Evolutionary conservation across 306 rosid genomes (phyloP), one percentile per base, ranked within the genome.

Genomic region (Glycine latifolia): DNA sequence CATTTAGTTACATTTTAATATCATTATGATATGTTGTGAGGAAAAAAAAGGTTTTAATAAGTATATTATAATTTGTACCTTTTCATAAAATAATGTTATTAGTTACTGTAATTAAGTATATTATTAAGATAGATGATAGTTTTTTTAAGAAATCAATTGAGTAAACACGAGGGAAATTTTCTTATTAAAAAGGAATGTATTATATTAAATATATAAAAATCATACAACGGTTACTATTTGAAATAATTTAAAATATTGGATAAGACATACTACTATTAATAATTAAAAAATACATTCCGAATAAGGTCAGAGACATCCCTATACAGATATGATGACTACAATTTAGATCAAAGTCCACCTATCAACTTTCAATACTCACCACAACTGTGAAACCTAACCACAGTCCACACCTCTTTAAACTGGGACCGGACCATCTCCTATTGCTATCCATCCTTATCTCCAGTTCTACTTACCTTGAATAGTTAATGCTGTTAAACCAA

Each of bases 361-460:
- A 20, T 20, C 20, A 20, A 20, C 20, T 20, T 20, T 20, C 20
- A 20, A 20, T 20, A 20, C 49, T 56, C 17, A 47, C 31, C 78
- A 82, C 89, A 85, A 82, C 87, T 83, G 37, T 79, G 89, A 73
- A 79, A 77, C 79, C 86, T 77, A 88, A 83, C 88, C 56, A 72
- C 10, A 68, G 71, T 55, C 35, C 85, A 76, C 8, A 49, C 9
- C 56, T 80, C 39, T 46, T 73, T 49, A 46, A 11, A 14, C 44
- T 41, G 82, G 83, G 88, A 33, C 81, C 81, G 88, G 83, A 78
- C 87, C 87, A 54, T 80, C 39, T 33, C 11, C 71, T 11, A 39
- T 44, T 35, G 59, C 39, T 35, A 4, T 35, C 39, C 11, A 16
- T 53, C 73, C 35, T 31, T 8, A 41, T 59, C 5, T 35, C 9